A percentile compares a stretch with the other conserved stretches of the same genome.
These are phyloP conservation scores for Somion occarium DNA, from an alignment of 1,284 basidiomycete species.

Conservation along the genomic window DNA sequence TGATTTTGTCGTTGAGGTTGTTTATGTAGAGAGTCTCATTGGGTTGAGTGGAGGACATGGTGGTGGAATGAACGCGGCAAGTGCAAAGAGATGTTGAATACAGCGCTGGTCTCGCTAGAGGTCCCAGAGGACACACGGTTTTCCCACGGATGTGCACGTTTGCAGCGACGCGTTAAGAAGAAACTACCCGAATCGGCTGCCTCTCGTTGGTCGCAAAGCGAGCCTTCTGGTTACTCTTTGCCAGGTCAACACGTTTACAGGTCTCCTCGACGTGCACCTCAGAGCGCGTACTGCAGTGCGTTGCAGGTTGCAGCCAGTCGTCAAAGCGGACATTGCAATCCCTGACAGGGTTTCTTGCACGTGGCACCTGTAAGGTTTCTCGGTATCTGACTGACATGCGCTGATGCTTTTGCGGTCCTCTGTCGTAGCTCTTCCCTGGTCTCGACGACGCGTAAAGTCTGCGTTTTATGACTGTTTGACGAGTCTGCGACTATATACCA, in stretches of 20 bases:
- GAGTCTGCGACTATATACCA: conserved; percentile 14
- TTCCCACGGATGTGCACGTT: conserved; percentile 1
- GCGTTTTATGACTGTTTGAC: conserved; percentile 24
- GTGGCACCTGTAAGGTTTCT: conserved; percentile 7
- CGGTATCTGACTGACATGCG: neutral
- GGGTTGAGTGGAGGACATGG: conserved; percentile 48
- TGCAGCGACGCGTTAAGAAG: neutral
- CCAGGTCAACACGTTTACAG: too few relatives aligned
- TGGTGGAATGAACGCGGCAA: conserved; percentile 6
- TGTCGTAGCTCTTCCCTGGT: neutral
- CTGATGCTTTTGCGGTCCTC: neutral
- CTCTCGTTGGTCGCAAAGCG: neutral
- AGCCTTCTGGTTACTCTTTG: too few relatives aligned
- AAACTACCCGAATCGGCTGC: too few relatives aligned
- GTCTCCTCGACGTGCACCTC: too few relatives aligned
- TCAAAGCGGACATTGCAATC: too few relatives aligned
- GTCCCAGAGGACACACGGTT: neutral
- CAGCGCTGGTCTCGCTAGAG: neutral
- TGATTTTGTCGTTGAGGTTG: conserved; percentile 91
- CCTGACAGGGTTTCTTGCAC: too few relatives aligned
- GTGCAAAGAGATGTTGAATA: neutral
- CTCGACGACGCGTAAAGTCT: neutral
- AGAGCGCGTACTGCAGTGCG: too few relatives aligned
- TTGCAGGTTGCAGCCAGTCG: too few relatives aligned
- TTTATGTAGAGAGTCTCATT: conserved; percentile 91